Evolutionary conservation across 2,329 filamentous ascomycete species (phyloP).

Genomic region (Ophiostoma novo-ulmi): DNA sequence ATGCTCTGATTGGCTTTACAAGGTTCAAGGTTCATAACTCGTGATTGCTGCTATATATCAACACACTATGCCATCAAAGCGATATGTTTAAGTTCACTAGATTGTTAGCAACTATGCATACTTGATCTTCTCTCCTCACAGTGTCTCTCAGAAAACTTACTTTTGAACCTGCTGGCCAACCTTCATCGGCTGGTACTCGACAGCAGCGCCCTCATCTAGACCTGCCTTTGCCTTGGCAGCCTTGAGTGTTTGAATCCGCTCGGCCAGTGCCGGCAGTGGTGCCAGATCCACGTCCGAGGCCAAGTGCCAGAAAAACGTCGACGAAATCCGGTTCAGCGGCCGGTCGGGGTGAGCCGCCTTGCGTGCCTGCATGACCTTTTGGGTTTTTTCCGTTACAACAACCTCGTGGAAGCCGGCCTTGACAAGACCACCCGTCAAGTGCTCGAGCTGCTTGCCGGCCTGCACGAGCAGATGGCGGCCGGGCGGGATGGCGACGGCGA

Average conservation of each 20-base stretch:
- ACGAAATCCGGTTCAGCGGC: conserved; percentile 53
- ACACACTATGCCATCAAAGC: conserved; percentile 43
- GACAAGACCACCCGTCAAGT: conserved; percentile 55
- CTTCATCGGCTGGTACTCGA: conserved; percentile 49
- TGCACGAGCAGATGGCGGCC: conserved; percentile 57
- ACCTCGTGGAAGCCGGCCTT: conserved; percentile 61
- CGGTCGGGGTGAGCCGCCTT: conserved; percentile 41
- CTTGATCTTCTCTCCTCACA: neutral
- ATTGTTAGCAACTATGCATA: conserved; percentile 18
- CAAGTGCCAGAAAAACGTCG: conserved; percentile 58
- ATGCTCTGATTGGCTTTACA: neutral
- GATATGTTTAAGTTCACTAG: conserved; percentile 48
- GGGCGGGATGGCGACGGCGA: conserved; percentile 54
- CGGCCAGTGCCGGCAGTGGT: conserved; percentile 46
- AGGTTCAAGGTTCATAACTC: neutral
- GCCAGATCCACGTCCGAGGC: conserved; percentile 51
- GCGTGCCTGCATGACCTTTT: conserved; percentile 44
- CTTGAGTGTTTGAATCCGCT: conserved; percentile 42
- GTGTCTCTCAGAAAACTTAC: conserved; percentile 36
- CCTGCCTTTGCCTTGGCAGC: conserved; percentile 46
- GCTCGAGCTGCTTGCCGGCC: conserved; percentile 59
- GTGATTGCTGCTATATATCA: neutral
- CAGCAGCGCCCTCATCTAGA: conserved; percentile 49
- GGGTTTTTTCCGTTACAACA: conserved; percentile 50
- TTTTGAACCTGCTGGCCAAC: conserved; percentile 55